A percentile compares a stretch with the other conserved stretches of the same genome.
phyloP scores from a whole-genome alignment of 179 eudicot species.

The Vitellaria paradoxa region DNA sequence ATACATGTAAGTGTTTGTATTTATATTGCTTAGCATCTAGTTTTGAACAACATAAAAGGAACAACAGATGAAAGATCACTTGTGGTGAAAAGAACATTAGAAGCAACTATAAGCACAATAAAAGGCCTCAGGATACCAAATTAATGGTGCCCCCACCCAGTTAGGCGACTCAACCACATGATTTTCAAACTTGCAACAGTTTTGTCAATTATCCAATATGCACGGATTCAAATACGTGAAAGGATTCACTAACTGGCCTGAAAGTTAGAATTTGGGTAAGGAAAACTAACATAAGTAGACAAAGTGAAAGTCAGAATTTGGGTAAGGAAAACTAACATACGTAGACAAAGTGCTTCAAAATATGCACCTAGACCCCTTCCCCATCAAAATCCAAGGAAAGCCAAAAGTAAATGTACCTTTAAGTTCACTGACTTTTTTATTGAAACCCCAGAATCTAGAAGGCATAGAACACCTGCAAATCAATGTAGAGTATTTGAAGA shows the following conservation, averaged over 20 bases:
- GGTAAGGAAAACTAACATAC: too few species aligned
- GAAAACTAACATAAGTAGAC: too few species aligned
- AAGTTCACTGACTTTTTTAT: conserved; percentile 36
- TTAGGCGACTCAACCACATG: too few species aligned
- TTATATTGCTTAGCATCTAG: conserved; percentile 6
- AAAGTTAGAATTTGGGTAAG: too few species aligned
- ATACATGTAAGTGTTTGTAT: background rate
- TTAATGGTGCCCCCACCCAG: background rate
- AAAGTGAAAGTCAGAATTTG: too few species aligned
- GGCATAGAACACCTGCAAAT: conserved; percentile 46
- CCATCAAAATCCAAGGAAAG: too few species aligned
- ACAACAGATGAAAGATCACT: background rate
- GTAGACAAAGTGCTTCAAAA: too few species aligned
- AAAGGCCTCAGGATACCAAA: background rate
- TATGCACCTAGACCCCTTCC: too few species aligned
- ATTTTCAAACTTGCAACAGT: too few species aligned
- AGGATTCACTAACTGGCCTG: too few species aligned
- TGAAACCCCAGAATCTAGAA: conserved; percentile 28
- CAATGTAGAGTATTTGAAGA: background rate
- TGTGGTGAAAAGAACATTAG: background rate
- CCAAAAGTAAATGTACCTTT: conserved; percentile 32
- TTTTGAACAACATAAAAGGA: background rate
- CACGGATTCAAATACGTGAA: too few species aligned
- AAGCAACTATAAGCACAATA: background rate
- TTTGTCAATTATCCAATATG: too few species aligned